Conservation (phyloP, 495 filamentous ascomycete genomes). For the Neurospora sp. region DNA sequence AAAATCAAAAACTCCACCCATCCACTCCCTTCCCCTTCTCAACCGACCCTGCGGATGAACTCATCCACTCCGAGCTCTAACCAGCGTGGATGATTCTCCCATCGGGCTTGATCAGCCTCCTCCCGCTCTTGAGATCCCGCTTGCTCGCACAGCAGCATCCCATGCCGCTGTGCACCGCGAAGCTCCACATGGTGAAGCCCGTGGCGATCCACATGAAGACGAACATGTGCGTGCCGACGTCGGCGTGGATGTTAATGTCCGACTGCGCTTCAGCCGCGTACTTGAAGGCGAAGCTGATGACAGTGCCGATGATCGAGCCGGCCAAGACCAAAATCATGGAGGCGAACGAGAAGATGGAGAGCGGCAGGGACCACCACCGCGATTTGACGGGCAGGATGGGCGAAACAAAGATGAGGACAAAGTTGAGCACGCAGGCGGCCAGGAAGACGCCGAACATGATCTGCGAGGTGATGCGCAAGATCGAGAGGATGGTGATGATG, state of each 20-base stretch:
- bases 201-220: constrained; percentile 82
- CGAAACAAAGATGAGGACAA: constrained; percentile 42
- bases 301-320: constrained; percentile 64
- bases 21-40: constrained; percentile 1
- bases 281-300: constrained; percentile 69
- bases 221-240: constrained; percentile 66
- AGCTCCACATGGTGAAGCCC: constrained; percentile 54
- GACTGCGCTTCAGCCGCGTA: constrained; percentile 54
- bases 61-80: background rate
- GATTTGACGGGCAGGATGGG: constrained; percentile 30
- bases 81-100: background rate
- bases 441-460: constrained; percentile 91
- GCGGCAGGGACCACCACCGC: constrained; percentile 36
- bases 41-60: background rate
- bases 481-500: constrained; percentile 57
- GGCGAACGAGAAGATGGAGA: constrained; percentile 53
- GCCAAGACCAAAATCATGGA: constrained; percentile 56
- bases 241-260: constrained; percentile 64
- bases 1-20: background rate
- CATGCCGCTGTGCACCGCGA: constrained; percentile 58
- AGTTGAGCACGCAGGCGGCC: constrained; percentile 52
- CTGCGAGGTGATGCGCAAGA: constrained; percentile 69
- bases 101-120: constrained; percentile 11
- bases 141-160: constrained; percentile 62
- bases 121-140: constrained; percentile 47